phyloP scores from a whole-genome alignment of 2,329 filamentous ascomycete genomes.

The Pseudocercospora eumusae region DNA sequence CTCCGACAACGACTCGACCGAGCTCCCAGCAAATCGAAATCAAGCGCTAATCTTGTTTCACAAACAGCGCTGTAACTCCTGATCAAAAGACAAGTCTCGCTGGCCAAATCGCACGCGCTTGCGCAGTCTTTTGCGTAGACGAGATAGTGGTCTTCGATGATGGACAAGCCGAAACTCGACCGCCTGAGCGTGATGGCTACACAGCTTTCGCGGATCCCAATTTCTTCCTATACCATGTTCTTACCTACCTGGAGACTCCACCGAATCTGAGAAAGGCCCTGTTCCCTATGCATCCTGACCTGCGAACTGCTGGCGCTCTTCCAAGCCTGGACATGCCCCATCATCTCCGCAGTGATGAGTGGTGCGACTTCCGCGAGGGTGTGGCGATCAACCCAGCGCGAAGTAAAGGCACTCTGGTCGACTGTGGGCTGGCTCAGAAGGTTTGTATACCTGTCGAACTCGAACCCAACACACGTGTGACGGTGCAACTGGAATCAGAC shows the following conservation, averaged over 20 bases:
- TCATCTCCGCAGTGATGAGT: constrained; percentile 74
- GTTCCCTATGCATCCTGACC: constrained; percentile 77
- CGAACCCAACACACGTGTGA: constrained; percentile 71
- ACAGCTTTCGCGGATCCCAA: constrained; percentile 74
- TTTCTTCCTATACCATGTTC: constrained; percentile 76
- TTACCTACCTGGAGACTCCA: constrained; percentile 81
- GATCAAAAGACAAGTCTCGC: constrained; percentile 74
- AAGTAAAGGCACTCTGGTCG: constrained; percentile 46
- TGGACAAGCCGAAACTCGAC: constrained; percentile 45
- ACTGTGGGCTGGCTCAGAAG: constrained; percentile 52
- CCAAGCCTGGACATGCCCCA: constrained; percentile 83
- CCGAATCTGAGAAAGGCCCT: constrained; percentile 75
- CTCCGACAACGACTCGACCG: constrained; percentile 13
- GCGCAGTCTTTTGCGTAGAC: constrained; percentile 81
- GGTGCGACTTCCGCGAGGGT: constrained; percentile 78
- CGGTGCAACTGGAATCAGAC: constrained; percentile 63
- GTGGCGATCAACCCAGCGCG: constrained; percentile 56
- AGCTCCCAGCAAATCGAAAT: background rate
- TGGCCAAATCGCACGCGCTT: constrained; percentile 75
- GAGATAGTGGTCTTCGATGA: constrained; percentile 84
- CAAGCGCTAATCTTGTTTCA: constrained; percentile 10
- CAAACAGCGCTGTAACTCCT: constrained; percentile 64
- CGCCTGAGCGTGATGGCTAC: constrained; percentile 49
- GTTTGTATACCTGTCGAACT: constrained; percentile 61
- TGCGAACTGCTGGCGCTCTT: constrained; percentile 70